Evolutionary conservation across 148 eudicot species (phyloP).

Genomic region (Camellia lanceoleosa): DNA sequence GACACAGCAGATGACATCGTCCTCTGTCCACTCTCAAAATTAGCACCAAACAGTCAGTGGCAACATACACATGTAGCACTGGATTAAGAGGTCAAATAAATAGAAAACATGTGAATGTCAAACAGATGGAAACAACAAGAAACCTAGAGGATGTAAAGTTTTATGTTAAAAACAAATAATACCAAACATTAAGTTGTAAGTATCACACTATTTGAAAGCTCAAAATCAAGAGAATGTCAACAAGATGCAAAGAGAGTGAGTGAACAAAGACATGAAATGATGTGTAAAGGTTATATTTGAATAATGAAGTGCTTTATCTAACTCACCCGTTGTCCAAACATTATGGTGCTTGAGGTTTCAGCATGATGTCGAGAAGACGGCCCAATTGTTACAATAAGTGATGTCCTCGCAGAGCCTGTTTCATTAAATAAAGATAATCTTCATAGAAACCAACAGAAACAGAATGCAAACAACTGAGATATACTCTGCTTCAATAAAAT

Average conservation of each 20-base stretch:
- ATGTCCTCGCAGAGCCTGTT: constrained; percentile 93
- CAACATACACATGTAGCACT: background rate
- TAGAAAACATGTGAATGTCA: background rate
- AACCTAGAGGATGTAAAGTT: background rate
- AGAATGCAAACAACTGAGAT: background rate
- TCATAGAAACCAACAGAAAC: constrained; percentile 7
- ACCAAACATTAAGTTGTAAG: background rate
- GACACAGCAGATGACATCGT: background rate
- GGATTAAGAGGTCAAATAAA: background rate
- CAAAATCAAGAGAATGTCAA: background rate
- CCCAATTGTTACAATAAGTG: constrained; percentile 81
- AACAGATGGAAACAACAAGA: background rate
- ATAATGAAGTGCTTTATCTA: background rate
- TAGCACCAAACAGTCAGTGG: background rate
- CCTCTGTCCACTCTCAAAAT: background rate
- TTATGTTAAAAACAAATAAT: background rate
- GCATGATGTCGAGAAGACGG: constrained; percentile 91
- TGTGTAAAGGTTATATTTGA: background rate
- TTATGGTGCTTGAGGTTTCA: constrained; percentile 87
- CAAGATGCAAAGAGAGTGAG: background rate
- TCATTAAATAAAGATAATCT: constrained; percentile 16
- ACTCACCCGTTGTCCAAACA: constrained; percentile 96
- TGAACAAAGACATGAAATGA: constrained; percentile 7
- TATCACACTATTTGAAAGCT: background rate
- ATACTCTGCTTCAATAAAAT: background rate